Conservation (phyloP, 2,329 filamentous ascomycete genomes). For the Aureobasidium sp. region DNA sequence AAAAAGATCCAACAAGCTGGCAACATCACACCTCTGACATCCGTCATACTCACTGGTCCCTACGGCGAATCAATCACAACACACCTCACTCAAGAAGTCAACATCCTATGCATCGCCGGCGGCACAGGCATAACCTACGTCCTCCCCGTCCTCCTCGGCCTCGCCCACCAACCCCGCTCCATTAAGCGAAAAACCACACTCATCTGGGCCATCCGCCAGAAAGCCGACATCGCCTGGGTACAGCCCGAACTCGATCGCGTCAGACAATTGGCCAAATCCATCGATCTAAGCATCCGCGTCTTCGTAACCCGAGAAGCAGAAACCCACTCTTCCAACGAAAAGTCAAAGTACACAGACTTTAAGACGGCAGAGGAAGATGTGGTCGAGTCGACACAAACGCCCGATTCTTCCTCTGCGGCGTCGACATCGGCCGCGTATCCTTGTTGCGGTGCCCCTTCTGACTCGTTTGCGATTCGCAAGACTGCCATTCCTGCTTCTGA, state of each 20-base stretch:
- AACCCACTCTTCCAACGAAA: background rate
- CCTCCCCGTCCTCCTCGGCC: slow-evolving; percentile 54
- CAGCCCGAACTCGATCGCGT: slow-evolving; percentile 7
- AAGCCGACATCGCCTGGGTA: slow-evolving; percentile 15
- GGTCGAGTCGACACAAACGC: background rate
- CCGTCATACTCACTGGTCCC: slow-evolving; percentile 55
- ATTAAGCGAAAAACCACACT: slow-evolving; percentile 9
- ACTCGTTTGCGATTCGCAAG: background rate
- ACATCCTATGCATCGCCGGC: slow-evolving; percentile 17
- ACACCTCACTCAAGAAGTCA: background rate
- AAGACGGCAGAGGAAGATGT: background rate
- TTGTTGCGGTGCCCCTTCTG: background rate
- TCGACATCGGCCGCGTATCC: slow-evolving; percentile 1
- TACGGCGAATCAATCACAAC: slow-evolving; percentile 42
- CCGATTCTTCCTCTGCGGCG: background rate
- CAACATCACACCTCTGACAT: slow-evolving; percentile 51
- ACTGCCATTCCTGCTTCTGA: background rate
- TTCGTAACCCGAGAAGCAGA: slow-evolving; percentile 18
- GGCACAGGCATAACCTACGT: slow-evolving; percentile 65
- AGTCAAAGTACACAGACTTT: background rate
- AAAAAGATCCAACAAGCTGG: slow-evolving; percentile 26
- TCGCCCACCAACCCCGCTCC: slow-evolving; percentile 1
- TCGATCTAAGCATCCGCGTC: slow-evolving; percentile 11
- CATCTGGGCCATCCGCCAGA: slow-evolving; percentile 14
- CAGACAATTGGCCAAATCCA: slow-evolving; percentile 9